phyloP scores from a whole-genome alignment of 257 asterid genomes.

The Solanum verrucosum region DNA sequence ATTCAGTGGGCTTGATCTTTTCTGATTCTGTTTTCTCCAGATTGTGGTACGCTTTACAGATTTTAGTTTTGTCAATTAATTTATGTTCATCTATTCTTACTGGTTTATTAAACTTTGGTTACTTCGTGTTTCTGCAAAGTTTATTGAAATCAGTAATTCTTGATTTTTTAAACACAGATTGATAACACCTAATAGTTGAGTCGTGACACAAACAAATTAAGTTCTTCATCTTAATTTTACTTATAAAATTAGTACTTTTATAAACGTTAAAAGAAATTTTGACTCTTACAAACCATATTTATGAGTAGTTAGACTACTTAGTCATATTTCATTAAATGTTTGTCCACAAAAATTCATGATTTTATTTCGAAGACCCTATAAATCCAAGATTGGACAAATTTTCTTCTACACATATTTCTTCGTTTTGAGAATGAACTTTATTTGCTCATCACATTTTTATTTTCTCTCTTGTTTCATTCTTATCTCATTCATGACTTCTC shows the following conservation, averaged over 20 bases:
- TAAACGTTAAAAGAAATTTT: neutral
- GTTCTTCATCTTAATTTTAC: neutral
- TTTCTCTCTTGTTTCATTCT: neutral
- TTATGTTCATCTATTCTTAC: no score
- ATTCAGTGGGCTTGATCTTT: no score
- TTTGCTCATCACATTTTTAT: neutral
- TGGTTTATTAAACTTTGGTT: no score
- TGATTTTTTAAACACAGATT: no score
- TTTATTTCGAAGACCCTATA: neutral
- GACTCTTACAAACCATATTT: neutral
- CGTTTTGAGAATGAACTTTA: neutral
- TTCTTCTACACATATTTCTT: neutral
- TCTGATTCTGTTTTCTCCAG: no score
- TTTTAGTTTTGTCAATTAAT: no score
- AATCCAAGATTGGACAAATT: neutral
- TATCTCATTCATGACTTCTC: neutral
- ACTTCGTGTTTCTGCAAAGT: no score
- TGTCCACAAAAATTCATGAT: neutral
- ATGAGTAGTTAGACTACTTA: neutral
- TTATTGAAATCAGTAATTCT: no score
- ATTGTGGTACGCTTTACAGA: no score
- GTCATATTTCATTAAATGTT: neutral
- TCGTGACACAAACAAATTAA: neutral
- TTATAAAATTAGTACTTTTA: neutral
- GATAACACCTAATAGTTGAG: no score